Percentiles rank a stretch among this genome's conserved stretches.
Evolutionary conservation across 1,284 basidiomycete genomes (phyloP).

Genomic region (Cystobasidium slooffiae): DNA sequence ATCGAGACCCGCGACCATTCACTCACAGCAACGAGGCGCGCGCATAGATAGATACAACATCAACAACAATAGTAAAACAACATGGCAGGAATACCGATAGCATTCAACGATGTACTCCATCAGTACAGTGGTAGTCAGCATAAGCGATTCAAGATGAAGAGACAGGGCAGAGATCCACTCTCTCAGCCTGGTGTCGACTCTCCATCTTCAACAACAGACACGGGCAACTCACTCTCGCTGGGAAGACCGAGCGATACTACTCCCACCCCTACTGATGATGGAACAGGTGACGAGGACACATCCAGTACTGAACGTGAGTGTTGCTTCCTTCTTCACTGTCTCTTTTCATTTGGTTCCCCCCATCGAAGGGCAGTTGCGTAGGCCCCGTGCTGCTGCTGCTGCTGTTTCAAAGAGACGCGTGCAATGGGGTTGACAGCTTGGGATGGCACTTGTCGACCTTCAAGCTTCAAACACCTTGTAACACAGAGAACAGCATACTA

Average conservation of each 20-base stretch:
- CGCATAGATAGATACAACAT: not conserved
- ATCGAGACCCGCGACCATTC: too few relatives aligned
- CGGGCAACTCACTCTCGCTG: conserved; percentile 4
- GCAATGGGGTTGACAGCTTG: too few relatives aligned
- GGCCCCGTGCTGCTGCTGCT: too few relatives aligned
- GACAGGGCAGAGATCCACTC: conserved; percentile 15
- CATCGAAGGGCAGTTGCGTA: not conserved
- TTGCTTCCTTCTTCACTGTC: not conserved
- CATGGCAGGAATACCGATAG: conserved; percentile 12
- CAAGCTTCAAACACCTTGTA: not conserved
- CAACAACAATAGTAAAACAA: not conserved
- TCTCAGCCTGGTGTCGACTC: not conserved
- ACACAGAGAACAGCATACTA: not conserved
- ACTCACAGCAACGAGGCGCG: not conserved
- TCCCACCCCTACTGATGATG: not conserved
- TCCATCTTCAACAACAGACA: not conserved
- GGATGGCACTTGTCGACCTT: too few relatives aligned
- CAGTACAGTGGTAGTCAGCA: not conserved
- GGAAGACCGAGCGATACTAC: conserved; percentile 6
- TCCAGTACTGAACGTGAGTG: too few relatives aligned
- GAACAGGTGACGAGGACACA: not conserved
- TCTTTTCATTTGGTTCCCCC: not conserved
- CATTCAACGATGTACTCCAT: conserved; percentile 8
- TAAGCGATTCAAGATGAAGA: conserved; percentile 3
- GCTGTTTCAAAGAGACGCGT: too few relatives aligned